A percentile compares a stretch with the other conserved stretches of the same genome.
Conservation (phyloP, 2,329 filamentous ascomycete species). For the Hypomyces rosellus region DNA sequence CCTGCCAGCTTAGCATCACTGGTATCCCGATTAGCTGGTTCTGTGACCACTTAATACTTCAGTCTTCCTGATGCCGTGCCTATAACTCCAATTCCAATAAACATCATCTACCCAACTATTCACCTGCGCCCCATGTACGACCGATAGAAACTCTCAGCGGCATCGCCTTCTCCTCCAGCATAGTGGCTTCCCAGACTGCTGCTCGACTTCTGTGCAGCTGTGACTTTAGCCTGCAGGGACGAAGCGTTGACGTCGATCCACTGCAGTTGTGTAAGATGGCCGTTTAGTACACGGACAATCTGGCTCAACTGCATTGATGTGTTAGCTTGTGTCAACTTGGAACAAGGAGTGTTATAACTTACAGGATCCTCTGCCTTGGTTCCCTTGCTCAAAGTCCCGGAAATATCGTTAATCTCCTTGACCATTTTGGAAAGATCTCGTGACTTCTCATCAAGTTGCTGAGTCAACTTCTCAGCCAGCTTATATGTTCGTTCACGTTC, state of each 20-base stretch:
- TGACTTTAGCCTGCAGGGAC: slow-evolving; percentile 75
- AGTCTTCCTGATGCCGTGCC: slow-evolving; percentile 11
- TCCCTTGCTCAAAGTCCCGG: slow-evolving; percentile 81
- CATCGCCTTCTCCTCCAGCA: slow-evolving; percentile 58
- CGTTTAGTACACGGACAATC: slow-evolving; percentile 91
- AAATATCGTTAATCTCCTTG: slow-evolving; percentile 92
- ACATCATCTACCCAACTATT: slow-evolving; percentile 18
- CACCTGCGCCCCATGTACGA: slow-evolving; percentile 75
- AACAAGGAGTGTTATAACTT: slow-evolving; percentile 32
- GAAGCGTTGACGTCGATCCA: slow-evolving; percentile 85
- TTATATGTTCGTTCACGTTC: slow-evolving; percentile 96
- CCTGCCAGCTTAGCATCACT: slow-evolving; percentile 10
- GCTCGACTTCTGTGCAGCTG: slow-evolving; percentile 72
- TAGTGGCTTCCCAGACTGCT: slow-evolving; percentile 53
- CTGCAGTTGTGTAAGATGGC: slow-evolving; percentile 85
- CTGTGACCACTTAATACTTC: slow-evolving; percentile 11
- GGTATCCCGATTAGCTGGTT: slow-evolving; percentile 4
- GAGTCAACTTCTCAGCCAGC: slow-evolving; percentile 85
- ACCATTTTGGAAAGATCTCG: slow-evolving; percentile 94
- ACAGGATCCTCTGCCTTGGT: slow-evolving; percentile 83
- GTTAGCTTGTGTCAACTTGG: slow-evolving; percentile 19
- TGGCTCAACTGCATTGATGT: slow-evolving; percentile 64
- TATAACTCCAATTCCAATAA: slow-evolving; percentile 11
- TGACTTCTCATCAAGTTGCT: slow-evolving; percentile 88
- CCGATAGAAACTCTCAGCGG: slow-evolving; percentile 83